Evolutionary conservation across 495 filamentous ascomycete species (phyloP).

Genomic region (Penicillium desertorum): DNA sequence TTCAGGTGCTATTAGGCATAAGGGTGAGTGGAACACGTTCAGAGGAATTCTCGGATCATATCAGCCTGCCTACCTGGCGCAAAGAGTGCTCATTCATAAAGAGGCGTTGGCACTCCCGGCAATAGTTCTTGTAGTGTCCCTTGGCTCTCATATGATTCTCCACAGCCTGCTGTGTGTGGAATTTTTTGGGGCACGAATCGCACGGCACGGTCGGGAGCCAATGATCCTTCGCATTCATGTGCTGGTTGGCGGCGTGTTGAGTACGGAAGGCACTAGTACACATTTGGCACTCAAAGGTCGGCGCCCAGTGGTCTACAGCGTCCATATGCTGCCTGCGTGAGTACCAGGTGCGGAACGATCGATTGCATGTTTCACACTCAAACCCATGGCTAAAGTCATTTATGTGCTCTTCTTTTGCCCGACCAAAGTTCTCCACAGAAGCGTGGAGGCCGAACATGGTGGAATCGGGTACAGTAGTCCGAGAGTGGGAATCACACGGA

Average conservation of each 20-base stretch:
- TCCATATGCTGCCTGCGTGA: constrained; percentile 43
- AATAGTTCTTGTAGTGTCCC: constrained; percentile 42
- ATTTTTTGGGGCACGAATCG: neutral
- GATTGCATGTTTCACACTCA: constrained; percentile 42
- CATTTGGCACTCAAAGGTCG: constrained; percentile 34
- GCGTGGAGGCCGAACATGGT: no score
- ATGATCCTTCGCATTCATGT: constrained; percentile 31
- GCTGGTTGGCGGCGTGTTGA: constrained; percentile 27
- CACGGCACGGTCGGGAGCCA: neutral
- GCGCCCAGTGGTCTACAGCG: constrained; percentile 31
- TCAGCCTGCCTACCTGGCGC: constrained; percentile 32
- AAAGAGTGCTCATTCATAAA: constrained; percentile 44
- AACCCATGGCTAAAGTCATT: constrained; percentile 31
- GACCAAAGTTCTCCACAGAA: no score
- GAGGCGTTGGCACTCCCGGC: constrained; percentile 30
- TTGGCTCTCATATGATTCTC: constrained; percentile 37
- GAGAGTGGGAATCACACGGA: no score
- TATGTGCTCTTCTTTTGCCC: no score
- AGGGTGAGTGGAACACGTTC: neutral
- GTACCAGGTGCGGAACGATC: constrained; percentile 23
- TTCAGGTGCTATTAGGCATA: neutral
- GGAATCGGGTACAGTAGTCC: no score
- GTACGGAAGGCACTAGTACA: constrained; percentile 32
- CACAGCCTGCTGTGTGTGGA: no score
- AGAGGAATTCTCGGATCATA: neutral